Conservation (phyloP, 1,284 basidiomycete species). For the Trichosporon sp. region DNA sequence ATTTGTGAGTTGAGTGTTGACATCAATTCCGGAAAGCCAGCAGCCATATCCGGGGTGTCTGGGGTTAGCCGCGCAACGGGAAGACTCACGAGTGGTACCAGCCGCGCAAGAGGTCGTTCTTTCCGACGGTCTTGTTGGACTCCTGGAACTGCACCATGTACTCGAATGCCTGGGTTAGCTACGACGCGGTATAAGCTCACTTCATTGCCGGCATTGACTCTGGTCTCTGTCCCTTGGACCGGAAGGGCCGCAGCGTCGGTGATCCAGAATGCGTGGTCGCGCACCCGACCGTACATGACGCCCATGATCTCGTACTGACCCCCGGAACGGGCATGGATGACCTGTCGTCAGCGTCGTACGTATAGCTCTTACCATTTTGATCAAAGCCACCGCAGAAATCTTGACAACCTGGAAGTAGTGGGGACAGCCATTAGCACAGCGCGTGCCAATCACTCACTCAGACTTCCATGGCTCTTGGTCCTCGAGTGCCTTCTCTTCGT, state of each 20-base stretch:
- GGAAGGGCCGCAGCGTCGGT: constrained; percentile 96
- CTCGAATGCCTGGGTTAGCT: constrained; percentile 65
- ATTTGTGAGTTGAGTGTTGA: constrained; percentile 90
- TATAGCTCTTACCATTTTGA: constrained; percentile 78
- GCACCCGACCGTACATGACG: constrained; percentile 94
- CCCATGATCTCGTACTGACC: constrained; percentile 99
- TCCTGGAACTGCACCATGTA: constrained; percentile 95
- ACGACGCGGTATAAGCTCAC: constrained; percentile 15
- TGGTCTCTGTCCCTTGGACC: constrained; percentile 97
- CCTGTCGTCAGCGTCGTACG: constrained; percentile 53
- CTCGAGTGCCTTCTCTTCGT: constrained; percentile 66
- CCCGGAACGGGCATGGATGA: constrained; percentile 95
- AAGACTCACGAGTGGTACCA: constrained; percentile 84
- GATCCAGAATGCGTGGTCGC: constrained; percentile 79
- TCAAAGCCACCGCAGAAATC: constrained; percentile 89
- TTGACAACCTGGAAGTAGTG: constrained; percentile 91
- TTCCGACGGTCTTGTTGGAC: constrained; percentile 69
- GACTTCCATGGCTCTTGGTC: constrained; percentile 75
- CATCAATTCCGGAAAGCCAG: constrained; percentile 95
- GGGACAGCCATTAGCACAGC: constrained; percentile 55
- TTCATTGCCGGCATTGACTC: constrained; percentile 93
- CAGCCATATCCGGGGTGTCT: constrained; percentile 91
- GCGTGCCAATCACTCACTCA: constrained; percentile 58
- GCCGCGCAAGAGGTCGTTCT: constrained; percentile 85
- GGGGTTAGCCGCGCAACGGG: constrained; percentile 3